Evolutionary conservation across 805 yeast species (phyloP), one percentile per base, ranked within the genome.

Genomic region (Pichia exigua): DNA sequence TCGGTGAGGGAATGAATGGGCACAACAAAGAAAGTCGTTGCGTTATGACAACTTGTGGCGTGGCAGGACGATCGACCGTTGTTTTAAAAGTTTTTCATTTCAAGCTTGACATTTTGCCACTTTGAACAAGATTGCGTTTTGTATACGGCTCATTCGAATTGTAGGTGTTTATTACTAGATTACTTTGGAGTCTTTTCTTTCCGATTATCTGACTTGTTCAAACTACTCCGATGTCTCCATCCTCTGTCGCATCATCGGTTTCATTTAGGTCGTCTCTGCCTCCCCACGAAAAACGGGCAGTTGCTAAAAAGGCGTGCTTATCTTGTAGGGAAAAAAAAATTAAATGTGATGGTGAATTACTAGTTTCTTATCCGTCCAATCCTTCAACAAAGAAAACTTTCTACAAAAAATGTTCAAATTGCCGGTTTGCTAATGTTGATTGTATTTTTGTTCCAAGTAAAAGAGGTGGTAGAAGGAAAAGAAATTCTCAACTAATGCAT

Each of bases 281-380:
- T 30, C 35, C 17, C 7, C 32, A 49, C 17, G 65, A 59, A 28
- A 70, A 71, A 53, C 65, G 82, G 24, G 69, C 75, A 7, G 86
- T 81, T 2, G 83, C 85, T 0, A 71, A 77, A 52, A 68, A 82
- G 45, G 87, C 87, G 0, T 82, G 87, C 61, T 66, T 82, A 7
- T 72, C 80, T 5, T 82, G 87, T 54, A 76, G 87, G 42, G 84
- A 79, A 57, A 80, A 78, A 66, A 82, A 82, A 58, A 73, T 82
- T 55, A 82, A 80, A 57, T 82, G 87, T 64, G 85, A 82, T 57
- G 87, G 87, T 15, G 85, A 80, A 57, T 60, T 70, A 15, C 55
- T 57, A 35, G 59, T 38, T 6, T 41, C 49, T 4, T 42, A 44
- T 30, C 45, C 49, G 4, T 22, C 52, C 12, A 44, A 49, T 8